These are phyloP conservation scores for Trichoderma polysporum DNA, from an alignment of 2,329 filamentous ascomycete genomes.

Conservation along the genomic window DNA sequence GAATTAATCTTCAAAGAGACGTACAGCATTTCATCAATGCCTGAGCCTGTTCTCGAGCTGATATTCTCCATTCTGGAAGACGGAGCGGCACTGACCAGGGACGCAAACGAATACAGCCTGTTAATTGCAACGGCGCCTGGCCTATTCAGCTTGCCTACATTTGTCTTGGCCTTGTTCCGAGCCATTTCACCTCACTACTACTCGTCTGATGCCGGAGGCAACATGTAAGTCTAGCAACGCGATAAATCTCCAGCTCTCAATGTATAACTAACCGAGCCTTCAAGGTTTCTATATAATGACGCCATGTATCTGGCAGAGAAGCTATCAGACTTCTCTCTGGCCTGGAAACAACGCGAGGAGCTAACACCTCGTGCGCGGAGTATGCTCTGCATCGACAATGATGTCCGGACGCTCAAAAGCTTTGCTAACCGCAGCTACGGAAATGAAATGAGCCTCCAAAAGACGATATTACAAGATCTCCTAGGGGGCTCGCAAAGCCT, in stretches of 20 bases:
- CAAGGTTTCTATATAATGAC: slow-evolving; percentile 67
- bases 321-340: slow-evolving; percentile 47
- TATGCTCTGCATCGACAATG: slow-evolving; percentile 59
- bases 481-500: slow-evolving; percentile 61
- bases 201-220: slow-evolving; percentile 58
- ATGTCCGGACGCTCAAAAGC: slow-evolving; percentile 57
- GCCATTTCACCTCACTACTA: slow-evolving; percentile 77
- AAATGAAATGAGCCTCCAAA: slow-evolving; percentile 60
- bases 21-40: slow-evolving; percentile 86
- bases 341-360: slow-evolving; percentile 56
- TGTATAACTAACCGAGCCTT: background rate
- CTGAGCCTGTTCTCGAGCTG: slow-evolving; percentile 70
- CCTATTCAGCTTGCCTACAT: slow-evolving; percentile 69
- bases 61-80: slow-evolving; percentile 62
- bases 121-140: slow-evolving; percentile 67
- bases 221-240: slow-evolving; percentile 52
- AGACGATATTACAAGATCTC: slow-evolving; percentile 60
- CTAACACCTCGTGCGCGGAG: slow-evolving; percentile 49
- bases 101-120: slow-evolving; percentile 51
- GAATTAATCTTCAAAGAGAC: slow-evolving; percentile 80
- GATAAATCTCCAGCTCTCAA: background rate
- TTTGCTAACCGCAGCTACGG: slow-evolving; percentile 63
- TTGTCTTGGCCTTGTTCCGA: slow-evolving; percentile 75
- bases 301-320: slow-evolving; percentile 62
- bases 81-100: slow-evolving; percentile 58